Percentiles rank a stretch among this genome's conserved stretches.
Conservation (phyloP, 139 green algal genomes). For the Chlamydomonas sphaeroides region DNA sequence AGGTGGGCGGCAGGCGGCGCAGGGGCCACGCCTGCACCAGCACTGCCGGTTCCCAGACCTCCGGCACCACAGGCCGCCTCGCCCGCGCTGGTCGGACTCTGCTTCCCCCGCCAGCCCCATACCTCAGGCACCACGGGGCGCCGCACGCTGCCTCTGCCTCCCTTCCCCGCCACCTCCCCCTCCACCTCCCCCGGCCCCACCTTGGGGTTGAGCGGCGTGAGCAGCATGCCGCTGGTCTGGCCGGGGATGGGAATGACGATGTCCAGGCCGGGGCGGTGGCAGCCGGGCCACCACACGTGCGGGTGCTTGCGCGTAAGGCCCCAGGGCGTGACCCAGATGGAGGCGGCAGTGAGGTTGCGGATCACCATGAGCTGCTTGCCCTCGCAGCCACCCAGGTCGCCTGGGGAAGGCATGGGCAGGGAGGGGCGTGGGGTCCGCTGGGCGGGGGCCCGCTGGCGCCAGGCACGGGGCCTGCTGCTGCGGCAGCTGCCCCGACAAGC, state of each 20-base stretch:
- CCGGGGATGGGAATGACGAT: constrained; percentile 57
- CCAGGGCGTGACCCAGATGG: constrained; percentile 55
- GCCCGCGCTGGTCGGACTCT: too few species aligned
- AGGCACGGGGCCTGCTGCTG: too few species aligned
- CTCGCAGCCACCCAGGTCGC: constrained; percentile 58
- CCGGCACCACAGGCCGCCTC: too few species aligned
- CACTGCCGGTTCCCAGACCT: too few species aligned
- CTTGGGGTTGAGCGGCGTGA: constrained; percentile 53
- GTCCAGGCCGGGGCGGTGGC: constrained; percentile 52
- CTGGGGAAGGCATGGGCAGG: neutral
- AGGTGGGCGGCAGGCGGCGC: too few species aligned
- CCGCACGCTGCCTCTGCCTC: too few species aligned
- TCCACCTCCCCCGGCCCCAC: neutral
- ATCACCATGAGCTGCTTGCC: constrained; percentile 56
- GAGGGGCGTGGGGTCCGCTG: neutral
- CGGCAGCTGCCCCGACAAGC: too few species aligned
- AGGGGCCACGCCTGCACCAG: too few species aligned
- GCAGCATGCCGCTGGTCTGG: constrained; percentile 45
- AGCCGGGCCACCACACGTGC: constrained; percentile 54
- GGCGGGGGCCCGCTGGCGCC: too few species aligned
- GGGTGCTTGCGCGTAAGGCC: constrained; percentile 58
- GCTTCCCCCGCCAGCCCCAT: too few species aligned
- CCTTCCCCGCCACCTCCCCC: too few species aligned
- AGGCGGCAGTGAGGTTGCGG: constrained; percentile 39
- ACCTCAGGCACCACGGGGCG: too few species aligned